Percentiles rank a stretch among this genome's conserved stretches.
phyloP scores from a whole-genome alignment of 257 asterid genomes.

The Verbascum thapsus region DNA sequence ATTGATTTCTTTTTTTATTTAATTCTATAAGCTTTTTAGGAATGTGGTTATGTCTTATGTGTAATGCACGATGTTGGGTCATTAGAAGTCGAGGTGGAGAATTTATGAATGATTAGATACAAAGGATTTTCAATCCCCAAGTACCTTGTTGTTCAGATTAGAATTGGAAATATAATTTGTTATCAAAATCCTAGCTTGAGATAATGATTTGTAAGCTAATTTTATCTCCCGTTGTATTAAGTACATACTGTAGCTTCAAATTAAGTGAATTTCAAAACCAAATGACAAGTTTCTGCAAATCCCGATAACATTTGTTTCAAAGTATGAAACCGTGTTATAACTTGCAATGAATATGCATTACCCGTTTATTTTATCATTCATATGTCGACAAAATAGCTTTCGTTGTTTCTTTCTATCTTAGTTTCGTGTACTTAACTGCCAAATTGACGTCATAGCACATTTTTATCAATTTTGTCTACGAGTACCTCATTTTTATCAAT shows the following conservation, averaged over 20 bases:
- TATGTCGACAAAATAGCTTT: background rate
- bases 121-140: no score
- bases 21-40: background rate
- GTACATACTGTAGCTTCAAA: background rate
- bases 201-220: background rate
- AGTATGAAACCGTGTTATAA: background rate
- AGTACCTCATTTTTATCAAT: background rate
- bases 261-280: background rate
- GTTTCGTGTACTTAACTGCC: background rate
- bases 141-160: no score
- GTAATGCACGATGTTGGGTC: constrained; percentile 20
- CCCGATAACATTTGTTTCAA: background rate
- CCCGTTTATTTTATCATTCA: background rate
- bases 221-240: background rate
- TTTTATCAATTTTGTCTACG: background rate
- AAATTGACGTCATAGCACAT: no score
- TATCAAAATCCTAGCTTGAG: background rate
- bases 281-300: background rate
- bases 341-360: background rate
- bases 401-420: background rate
- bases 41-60: background rate
- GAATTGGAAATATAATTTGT: no score
- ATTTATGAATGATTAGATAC: no score
- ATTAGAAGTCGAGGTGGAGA: background rate
- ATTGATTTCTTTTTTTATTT: background rate